phyloP scores from a whole-genome alignment of 2,329 filamentous ascomycete genomes.

The Penicillium palitans region DNA sequence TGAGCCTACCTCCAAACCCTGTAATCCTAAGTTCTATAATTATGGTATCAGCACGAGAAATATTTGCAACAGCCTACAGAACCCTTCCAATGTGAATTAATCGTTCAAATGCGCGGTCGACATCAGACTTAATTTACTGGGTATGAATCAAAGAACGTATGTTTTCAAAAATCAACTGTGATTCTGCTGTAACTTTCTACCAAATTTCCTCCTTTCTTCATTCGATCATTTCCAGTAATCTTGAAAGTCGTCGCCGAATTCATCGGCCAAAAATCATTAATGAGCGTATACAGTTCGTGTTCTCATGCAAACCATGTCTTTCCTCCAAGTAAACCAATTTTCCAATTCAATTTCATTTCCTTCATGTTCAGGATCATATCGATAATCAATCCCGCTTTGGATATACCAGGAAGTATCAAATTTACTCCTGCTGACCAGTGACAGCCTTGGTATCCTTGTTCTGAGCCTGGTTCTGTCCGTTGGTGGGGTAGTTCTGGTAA shows the following conservation, averaged over 20 bases:
- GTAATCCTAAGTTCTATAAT: not conserved
- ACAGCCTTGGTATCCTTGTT: slow-evolving; percentile 5
- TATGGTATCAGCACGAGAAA: not conserved
- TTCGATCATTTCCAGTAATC: not conserved
- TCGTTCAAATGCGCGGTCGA: no score
- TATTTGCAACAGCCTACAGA: not conserved
- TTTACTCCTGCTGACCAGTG: slow-evolving; percentile 8
- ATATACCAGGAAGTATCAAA: not conserved
- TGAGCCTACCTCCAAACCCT: no score
- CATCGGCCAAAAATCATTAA: slow-evolving; percentile 14
- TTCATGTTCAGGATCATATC: not conserved
- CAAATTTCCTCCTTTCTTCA: not conserved
- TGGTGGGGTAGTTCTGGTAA: slow-evolving; percentile 7
- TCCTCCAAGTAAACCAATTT: slow-evolving; percentile 2
- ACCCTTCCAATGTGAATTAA: not conserved
- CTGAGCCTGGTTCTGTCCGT: slow-evolving; percentile 5
- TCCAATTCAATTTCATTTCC: no score
- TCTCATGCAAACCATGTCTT: slow-evolving; percentile 17
- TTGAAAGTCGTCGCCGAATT: not conserved
- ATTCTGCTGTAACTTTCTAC: not conserved
- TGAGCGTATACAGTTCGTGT: slow-evolving; percentile 27
- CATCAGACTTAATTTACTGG: not conserved
- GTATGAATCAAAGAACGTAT: not conserved
- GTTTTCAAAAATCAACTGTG: not conserved
- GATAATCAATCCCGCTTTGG: no score